Base-by-base conservation (phyloP, 768 basidiomycete species). In the Auricularia sp. region DNA sequence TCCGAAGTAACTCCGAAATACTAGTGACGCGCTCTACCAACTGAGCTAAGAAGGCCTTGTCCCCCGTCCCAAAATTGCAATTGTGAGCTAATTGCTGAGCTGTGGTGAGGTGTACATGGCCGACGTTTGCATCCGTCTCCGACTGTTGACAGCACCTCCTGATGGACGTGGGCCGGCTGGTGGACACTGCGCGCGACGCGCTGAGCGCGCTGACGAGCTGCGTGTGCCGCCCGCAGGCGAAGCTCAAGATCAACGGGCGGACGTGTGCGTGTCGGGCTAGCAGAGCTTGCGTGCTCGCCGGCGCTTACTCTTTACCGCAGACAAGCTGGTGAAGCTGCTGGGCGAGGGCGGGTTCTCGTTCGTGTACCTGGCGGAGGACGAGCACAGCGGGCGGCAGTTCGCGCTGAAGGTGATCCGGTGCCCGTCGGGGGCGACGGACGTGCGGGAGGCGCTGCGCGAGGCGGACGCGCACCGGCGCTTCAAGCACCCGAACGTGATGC, bases 401-500 rank as follows among this genome's bases (percentile, higher is more conserved):
- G 97, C 97, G 0, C 79, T 99, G 67, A 99, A 99, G 81, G 98
- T 97, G 77, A 95, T 97, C 72, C 83, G 94, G 54, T 95, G 94
- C 80, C 93, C 92, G 1, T 89, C 88, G 51, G 93, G 93, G 7
- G 79, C 84, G 5, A 94, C 96, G 64, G 88, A 87, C 10, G 93
- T 98, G 65, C 88, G 89, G 71, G 92, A 93, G 73, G 91, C 87
- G 3, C 88, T 93, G 90, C 81, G 86, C 62, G 92, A 93, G 73
- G 88, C 92, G 2, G 92, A 96, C 73, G 95, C 97, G 0, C 97
- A 97, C 74, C 81, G 94, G 71, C 83, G 96, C 66, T 98, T 98
- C 81, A 91, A 86, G 92, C 96, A 98, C 75, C 90, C 90, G 21
- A 98, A 98, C 74, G 98, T 98, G 71, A 99, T 99, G 73, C 90